A percentile compares a stretch with the other conserved stretches of the same genome.
Evolutionary conservation across 495 filamentous ascomycete genomes (phyloP).

Genomic region (Umbilicaria muhlenbergii): DNA sequence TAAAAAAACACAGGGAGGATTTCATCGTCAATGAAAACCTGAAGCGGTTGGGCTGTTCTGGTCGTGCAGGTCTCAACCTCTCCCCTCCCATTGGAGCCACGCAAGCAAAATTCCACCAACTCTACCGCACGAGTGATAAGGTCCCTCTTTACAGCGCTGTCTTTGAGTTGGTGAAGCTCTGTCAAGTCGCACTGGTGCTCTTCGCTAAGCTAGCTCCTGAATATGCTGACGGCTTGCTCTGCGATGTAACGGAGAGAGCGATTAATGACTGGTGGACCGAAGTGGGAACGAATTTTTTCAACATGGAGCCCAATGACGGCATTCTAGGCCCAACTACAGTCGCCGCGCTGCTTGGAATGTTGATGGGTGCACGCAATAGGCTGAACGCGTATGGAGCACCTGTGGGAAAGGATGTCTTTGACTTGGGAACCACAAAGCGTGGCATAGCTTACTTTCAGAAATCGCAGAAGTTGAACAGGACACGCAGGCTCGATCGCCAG

Average conservation of each 20-base stretch:
- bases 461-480: slow-evolving; percentile 60
- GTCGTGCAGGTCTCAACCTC: slow-evolving; percentile 70
- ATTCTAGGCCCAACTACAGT: slow-evolving; percentile 87
- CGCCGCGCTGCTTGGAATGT: slow-evolving; percentile 68
- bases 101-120: slow-evolving; percentile 77
- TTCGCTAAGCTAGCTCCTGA: slow-evolving; percentile 79
- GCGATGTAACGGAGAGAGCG: slow-evolving; percentile 80
- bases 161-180: slow-evolving; percentile 79
- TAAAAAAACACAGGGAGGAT: slow-evolving; percentile 61
- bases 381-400: slow-evolving; percentile 69
- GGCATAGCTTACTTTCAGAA: slow-evolving; percentile 85
- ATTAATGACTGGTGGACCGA: slow-evolving; percentile 95
- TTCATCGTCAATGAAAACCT: slow-evolving; percentile 94
- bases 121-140: slow-evolving; percentile 74
- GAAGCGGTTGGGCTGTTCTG: slow-evolving; percentile 83
- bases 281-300: slow-evolving; percentile 79
- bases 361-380: slow-evolving; percentile 80
- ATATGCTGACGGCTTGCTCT: slow-evolving; percentile 85
- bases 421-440: slow-evolving; percentile 62
- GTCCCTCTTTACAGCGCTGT: slow-evolving; percentile 63
- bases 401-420: slow-evolving; percentile 84
- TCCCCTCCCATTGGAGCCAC: slow-evolving; percentile 61
- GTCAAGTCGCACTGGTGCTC: slow-evolving; percentile 73
- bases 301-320: slow-evolving; percentile 80
- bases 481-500: slow-evolving; percentile 62